Percentiles rank a stretch among this genome's conserved stretches.
Evolutionary conservation across 2,329 filamentous ascomycete species (phyloP).

Genomic region (Xylaria sp.): DNA sequence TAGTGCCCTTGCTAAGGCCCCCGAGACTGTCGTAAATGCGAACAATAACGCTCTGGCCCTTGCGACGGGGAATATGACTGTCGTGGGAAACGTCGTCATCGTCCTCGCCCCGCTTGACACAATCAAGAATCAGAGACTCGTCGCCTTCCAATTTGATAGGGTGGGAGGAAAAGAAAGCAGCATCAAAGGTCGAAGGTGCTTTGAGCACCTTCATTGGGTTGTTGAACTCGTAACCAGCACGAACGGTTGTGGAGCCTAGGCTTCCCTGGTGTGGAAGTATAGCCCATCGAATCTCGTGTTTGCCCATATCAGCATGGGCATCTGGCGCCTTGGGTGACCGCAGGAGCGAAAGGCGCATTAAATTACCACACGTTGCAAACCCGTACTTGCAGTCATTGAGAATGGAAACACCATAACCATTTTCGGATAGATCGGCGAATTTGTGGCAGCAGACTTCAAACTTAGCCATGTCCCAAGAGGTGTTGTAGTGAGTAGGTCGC

Average conservation of each 20-base stretch:
- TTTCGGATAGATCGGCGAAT: conserved; percentile 89
- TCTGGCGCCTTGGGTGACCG: conserved; percentile 93
- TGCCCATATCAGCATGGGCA: conserved; percentile 92
- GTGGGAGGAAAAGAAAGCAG: conserved; percentile 42
- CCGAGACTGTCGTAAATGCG: conserved; percentile 91
- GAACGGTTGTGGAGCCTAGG: conserved; percentile 78
- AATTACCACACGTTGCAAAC: conserved; percentile 87
- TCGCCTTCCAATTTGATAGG: conserved; percentile 76
- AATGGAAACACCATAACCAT: conserved; percentile 89
- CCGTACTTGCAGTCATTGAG: conserved; percentile 97
- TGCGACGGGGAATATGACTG: conserved; percentile 70
- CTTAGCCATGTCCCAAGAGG: conserved; percentile 96
- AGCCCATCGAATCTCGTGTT: conserved; percentile 87
- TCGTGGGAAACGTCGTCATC: conserved; percentile 76
- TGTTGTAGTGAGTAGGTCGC: conserved; percentile 97
- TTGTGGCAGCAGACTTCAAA: conserved; percentile 97
- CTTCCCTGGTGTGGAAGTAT: conserved; percentile 85
- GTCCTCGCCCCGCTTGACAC: conserved; percentile 92
- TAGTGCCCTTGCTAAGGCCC: conserved; percentile 77
- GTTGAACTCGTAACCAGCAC: conserved; percentile 91
- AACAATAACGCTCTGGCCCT: conserved; percentile 82
- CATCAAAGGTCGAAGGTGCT: conserved; percentile 49
- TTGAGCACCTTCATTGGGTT: conserved; percentile 74
- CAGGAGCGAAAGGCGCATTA: conserved; percentile 89
- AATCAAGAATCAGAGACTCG: conserved; percentile 81